Evolutionary conservation across 768 basidiomycete genomes (phyloP), one percentile per base, ranked within the genome.

Genomic region (Panellus pusillus): DNA sequence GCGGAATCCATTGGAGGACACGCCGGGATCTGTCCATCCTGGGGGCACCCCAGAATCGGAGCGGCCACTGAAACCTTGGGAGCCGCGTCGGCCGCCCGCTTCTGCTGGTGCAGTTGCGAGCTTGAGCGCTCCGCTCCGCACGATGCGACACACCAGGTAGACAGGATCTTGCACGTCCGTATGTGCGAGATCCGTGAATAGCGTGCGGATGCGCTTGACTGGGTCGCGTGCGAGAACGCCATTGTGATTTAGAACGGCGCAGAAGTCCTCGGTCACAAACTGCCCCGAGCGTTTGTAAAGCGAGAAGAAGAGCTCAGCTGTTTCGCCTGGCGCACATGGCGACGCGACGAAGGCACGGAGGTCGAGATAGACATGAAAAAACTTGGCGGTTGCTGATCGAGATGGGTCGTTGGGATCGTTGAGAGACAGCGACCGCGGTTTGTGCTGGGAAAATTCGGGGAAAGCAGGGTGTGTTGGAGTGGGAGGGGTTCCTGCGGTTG

Each of bases 231-330:
- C 81, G 17, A 88, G 78, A 18, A 88, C 88, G 6, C 96, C 96
- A 51, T 96, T 91, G 70, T 95, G 91, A 68, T 96, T 95, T 11
- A 98, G 79, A 39, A 96, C 74, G 9, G 84, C 86, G 64, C 89
- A 94, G 62, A 88, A 96, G 11, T 98, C 96, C 69, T 98, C 96
- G 0, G 93, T 94, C 38, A 98, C 81, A 68, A 95, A 98, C 45
- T 90, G 87, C 46, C 89, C 90, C 46, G 81, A 79, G 65, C 89
- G 87, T 70, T 87, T 90, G 78, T 90, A 98, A 7, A 98, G 78
- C 11, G 93, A 94, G 74, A 98, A 97, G 66, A 86, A 92, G 3
- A 98, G 82, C 66, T 98, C 96, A 13, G 88, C 91, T 0, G 89
- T 91, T 70, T 98, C 96, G 9, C 93, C 94, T 0, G 95, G 87